Evolutionary conservation across 192 early-diverging fungal genomes (phyloP), one percentile per base, ranked within the genome.

Genomic region (Coemansia sp.): DNA sequence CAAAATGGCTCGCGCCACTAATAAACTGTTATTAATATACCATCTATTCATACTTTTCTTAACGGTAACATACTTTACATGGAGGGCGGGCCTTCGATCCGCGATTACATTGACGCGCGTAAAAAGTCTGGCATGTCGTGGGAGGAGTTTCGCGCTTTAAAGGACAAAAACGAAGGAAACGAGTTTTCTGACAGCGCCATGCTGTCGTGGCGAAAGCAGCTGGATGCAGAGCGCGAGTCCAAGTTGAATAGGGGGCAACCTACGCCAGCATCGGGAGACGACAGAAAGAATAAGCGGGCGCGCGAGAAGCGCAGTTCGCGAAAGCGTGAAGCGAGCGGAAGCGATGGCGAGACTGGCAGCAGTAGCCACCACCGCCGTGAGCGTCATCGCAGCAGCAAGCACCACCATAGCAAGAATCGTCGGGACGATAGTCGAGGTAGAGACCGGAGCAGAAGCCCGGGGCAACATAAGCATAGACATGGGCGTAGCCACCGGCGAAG

Each of bases 111-210:
- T 31, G 80, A 81, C 66, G 71, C 74, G 40, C 71, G 75, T 47
- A 82, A 82, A 71, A 77, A 82, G 60, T 68, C 74, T 0, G 79
- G 79, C 1, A 73, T 81, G 74, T 82, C 75, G 18, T 82, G 75
- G 75, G 80, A 82, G 20, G 80, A 82, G 29, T 82, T 82, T 40
- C 80, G 80, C 10, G 80, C 68, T 46, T 72, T 82, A 27, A 82
- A 77, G 62, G 69, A 74, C 39, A 73, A 76, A 63, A 65, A 61
- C 71, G 68, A 75, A 22, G 74, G 62, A 22, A 67, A 43, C 20
- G 75, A 69, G 46, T 68, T 82, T 65, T 82, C 80, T 15, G 69
- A 74, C 43, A 74, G 69, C 34, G 80, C 71, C 18, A 82, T 82
- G 80, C 27, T 76, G 33, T 69, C 68, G 15, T 82, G 80, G 80